phyloP scores from a whole-genome alignment of 2,329 filamentous ascomycete species.

The Plenodomus biglobosus region DNA sequence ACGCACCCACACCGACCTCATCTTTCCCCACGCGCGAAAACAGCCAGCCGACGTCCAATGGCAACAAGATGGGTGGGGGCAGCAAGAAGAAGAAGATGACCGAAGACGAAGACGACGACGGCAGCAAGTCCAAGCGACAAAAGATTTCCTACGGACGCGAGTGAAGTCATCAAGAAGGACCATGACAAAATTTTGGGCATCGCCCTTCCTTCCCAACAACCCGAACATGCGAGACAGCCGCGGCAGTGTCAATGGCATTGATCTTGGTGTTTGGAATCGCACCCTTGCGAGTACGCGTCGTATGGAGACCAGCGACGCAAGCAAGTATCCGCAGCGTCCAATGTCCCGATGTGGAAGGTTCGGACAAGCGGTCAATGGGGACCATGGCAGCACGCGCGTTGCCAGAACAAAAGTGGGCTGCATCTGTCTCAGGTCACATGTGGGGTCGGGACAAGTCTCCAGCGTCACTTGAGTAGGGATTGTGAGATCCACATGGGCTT shows the following conservation, averaged over 20 bases:
- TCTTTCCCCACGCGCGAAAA: constrained; percentile 51
- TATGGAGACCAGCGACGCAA: constrained; percentile 24
- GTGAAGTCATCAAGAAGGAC: constrained; percentile 21
- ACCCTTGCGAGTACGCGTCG: constrained; percentile 26
- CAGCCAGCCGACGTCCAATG: constrained; percentile 47
- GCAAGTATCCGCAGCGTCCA: constrained; percentile 10
- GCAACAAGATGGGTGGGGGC: constrained; percentile 38
- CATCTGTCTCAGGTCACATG: too few relatives aligned
- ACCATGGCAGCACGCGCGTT: neutral
- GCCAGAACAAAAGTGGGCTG: neutral
- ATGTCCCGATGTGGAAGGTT: constrained; percentile 24
- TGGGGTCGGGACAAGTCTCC: too few relatives aligned
- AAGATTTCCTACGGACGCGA: constrained; percentile 56
- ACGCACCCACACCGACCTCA: constrained; percentile 52
- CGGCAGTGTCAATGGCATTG: neutral
- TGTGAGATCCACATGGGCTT: too few relatives aligned
- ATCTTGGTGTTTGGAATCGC: neutral
- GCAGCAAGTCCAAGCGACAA: constrained; percentile 51
- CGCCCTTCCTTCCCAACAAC: neutral
- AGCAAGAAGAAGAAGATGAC: constrained; percentile 51
- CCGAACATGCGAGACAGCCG: neutral
- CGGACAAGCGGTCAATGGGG: neutral
- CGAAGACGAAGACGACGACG: constrained; percentile 51
- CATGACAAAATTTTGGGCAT: constrained; percentile 1
- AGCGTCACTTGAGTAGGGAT: too few relatives aligned